Conservation (phyloP, 2,329 filamentous ascomycete genomes). For the Volutella citrinella region DNA sequence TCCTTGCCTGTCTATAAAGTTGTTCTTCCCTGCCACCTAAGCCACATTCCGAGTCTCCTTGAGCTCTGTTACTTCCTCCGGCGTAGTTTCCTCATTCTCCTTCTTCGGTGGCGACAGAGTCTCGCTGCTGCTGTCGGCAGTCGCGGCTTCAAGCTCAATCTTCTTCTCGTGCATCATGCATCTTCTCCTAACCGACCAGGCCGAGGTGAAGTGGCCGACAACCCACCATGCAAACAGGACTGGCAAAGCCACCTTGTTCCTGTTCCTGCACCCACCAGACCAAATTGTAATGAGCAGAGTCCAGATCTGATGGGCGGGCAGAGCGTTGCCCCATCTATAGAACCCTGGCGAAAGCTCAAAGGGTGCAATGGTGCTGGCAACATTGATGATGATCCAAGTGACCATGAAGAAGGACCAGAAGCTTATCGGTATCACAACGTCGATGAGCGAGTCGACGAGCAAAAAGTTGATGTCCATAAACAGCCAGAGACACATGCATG, state of each 20-base stretch:
- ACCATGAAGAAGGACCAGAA: conserved; percentile 40
- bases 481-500: conserved; percentile 33
- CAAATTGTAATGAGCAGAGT: conserved; percentile 10
- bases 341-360: conserved; percentile 15
- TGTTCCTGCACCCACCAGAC: conserved; percentile 8
- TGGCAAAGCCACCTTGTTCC: conserved; percentile 3
- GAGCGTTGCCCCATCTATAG: conserved; percentile 10
- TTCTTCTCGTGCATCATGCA: conserved; percentile 11
- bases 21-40: too few species aligned
- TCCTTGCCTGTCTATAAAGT: too few species aligned
- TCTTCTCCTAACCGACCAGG: conserved; percentile 14
- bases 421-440: conserved; percentile 26
- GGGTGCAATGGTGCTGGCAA: conserved; percentile 8
- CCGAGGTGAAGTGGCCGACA: conserved; percentile 7
- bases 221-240: conserved; percentile 14
- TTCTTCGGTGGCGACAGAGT: too few species aligned
- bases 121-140: too few species aligned
- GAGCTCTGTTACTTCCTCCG: too few species aligned
- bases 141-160: too few species aligned
- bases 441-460: conserved; percentile 32
- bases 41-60: too few species aligned
- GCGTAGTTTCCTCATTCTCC: too few species aligned
- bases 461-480: conserved; percentile 39
- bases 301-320: conserved; percentile 11
- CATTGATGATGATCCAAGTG: conserved; percentile 33